These are phyloP conservation scores for Coelastrella sp. DNA, from an alignment of 139 green algal genomes.

Conservation along the genomic window DNA sequence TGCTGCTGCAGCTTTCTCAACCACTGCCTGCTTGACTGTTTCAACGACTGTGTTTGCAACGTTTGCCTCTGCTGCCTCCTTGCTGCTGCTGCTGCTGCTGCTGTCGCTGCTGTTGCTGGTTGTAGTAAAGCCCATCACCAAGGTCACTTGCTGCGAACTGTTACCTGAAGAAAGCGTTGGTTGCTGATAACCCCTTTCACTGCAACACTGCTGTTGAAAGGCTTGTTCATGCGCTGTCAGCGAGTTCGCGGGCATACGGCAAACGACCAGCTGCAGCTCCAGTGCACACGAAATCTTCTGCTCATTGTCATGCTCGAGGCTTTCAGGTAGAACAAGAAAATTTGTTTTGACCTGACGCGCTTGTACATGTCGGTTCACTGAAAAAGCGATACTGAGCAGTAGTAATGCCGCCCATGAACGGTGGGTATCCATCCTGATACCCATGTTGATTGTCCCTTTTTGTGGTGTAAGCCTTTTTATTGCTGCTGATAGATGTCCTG, in stretches of 20 bases:
- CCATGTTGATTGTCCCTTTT: not conserved
- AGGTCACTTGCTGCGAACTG: too few relatives aligned
- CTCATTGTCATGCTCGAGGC: too few relatives aligned
- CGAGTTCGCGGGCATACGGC: not conserved
- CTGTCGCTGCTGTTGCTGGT: not conserved
- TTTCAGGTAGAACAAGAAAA: too few relatives aligned
- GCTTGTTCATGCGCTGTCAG: not conserved
- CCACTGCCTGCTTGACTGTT: not conserved
- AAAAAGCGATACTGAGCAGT: not conserved
- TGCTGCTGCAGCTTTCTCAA: not conserved
- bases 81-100: slow-evolving; percentile 1
- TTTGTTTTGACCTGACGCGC: not conserved
- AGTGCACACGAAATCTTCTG: not conserved
- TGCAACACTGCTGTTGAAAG: not conserved
- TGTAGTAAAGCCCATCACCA: too few relatives aligned
- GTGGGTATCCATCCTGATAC: not conserved
- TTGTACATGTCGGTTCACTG: not conserved
- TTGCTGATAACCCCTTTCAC: not conserved
- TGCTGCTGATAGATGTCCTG: too few relatives aligned
- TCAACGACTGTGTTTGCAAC: not conserved
- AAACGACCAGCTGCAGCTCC: not conserved
- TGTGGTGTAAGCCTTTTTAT: too few relatives aligned
- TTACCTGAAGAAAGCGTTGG: too few relatives aligned
- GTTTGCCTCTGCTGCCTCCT: not conserved
- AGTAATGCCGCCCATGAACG: too few relatives aligned